These are phyloP conservation scores for Pyropia yezoensis DNA, from an alignment of 23 red algal species.

Conservation along the genomic window DNA sequence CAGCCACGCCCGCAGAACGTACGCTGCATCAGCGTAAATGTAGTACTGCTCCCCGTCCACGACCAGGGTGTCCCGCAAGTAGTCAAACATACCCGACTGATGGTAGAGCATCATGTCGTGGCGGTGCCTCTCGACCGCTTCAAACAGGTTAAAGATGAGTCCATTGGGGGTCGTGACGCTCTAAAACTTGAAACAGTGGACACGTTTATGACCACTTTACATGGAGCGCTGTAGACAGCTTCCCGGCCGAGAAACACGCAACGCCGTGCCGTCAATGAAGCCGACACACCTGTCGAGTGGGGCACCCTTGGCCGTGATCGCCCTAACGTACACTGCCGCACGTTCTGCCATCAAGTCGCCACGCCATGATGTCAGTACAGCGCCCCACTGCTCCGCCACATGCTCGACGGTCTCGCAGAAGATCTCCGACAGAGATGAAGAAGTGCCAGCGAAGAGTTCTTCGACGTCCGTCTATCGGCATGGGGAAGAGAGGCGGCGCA, in stretches of 20 bases:
- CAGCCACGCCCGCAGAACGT: neutral
- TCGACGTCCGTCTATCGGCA: conserved; percentile 14
- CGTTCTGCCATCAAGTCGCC: neutral
- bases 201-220: conserved; percentile 17
- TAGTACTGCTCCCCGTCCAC: conserved; percentile 9
- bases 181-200: conserved; percentile 22
- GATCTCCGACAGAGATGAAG: conserved; percentile 7
- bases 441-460: conserved; percentile 1
- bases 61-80: conserved; percentile 2
- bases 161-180: neutral
- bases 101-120: conserved; percentile 22
- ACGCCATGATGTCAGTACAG: conserved; percentile 1
- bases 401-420: conserved; percentile 22
- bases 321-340: neutral
- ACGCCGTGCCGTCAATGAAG: conserved; percentile 19
- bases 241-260: conserved; percentile 1
- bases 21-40: conserved; percentile 17
- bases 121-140: conserved; percentile 6
- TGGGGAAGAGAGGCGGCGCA: too few relatives aligned
- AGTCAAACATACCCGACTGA: conserved; percentile 1
- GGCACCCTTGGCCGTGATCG: too few relatives aligned
- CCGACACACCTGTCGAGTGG: conserved; percentile 18
- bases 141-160: conserved; percentile 17
- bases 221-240: neutral
- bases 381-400: neutral